A percentile compares a stretch with the other conserved stretches of the same genome.
These are phyloP conservation scores for Chimonanthus salicifolius DNA, from an alignment of 164 flowering plant genomes.

Conservation along the genomic window DNA sequence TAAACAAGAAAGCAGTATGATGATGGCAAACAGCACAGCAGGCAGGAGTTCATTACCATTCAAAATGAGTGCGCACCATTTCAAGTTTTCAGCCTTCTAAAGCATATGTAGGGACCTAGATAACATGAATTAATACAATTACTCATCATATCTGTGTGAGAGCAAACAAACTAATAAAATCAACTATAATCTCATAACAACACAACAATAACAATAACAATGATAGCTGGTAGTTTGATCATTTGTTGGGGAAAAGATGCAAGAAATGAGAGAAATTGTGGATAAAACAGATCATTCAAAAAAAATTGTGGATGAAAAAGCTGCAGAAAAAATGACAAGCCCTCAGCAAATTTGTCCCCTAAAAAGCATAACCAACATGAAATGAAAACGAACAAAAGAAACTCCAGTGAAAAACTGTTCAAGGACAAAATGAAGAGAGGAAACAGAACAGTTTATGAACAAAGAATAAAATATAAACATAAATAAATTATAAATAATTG, in stretches of 20 bases:
- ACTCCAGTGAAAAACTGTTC: no score
- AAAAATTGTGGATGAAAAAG: background rate
- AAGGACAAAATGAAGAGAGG: no score
- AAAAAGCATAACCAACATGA: no score
- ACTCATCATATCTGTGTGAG: background rate
- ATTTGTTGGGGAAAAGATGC: background rate
- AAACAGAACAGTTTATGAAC: no score
- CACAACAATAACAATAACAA: no score
- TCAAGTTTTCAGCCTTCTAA: conserved; percentile 39
- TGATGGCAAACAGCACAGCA: no score
- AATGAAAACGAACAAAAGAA: no score
- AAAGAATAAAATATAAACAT: no score
- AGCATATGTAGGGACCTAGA: conserved; percentile 58
- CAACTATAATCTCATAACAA: background rate
- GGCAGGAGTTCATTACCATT: background rate
- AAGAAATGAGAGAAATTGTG: background rate
- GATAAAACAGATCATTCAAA: background rate
- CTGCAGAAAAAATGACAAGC: no score
- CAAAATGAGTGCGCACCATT: background rate
- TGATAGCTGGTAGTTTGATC: background rate
- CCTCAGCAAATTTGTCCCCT: no score
- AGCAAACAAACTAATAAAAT: background rate
- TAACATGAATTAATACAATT: conserved; percentile 5
- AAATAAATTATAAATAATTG: no score
- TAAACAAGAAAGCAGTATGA: background rate